These are phyloP conservation scores for Metarhizium robertsii DNA, from an alignment of 2,329 filamentous ascomycete species.

Conservation along the genomic window DNA sequence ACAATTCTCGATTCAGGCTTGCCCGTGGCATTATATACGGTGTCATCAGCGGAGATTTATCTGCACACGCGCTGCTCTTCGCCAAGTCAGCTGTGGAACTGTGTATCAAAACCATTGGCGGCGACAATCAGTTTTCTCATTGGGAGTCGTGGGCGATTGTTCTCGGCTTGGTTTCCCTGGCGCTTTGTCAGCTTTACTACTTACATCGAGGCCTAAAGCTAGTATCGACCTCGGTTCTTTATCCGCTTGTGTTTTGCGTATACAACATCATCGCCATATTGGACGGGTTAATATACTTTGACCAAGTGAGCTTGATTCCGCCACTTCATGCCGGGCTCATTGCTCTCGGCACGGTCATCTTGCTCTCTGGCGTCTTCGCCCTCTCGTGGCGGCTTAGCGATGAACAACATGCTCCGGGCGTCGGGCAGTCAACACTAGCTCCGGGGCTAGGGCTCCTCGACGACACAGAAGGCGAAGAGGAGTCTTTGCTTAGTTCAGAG, in stretches of 20 bases:
- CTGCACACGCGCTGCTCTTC: slow-evolving; percentile 84
- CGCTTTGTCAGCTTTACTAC: slow-evolving; percentile 88
- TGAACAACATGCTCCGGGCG: slow-evolving; percentile 53
- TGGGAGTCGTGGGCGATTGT: slow-evolving; percentile 95
- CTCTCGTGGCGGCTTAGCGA: slow-evolving; percentile 90
- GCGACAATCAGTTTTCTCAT: slow-evolving; percentile 84
- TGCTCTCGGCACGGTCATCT: slow-evolving; percentile 73
- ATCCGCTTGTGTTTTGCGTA: slow-evolving; percentile 95
- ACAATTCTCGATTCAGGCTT: slow-evolving; percentile 61
- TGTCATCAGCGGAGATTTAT: slow-evolving; percentile 82
- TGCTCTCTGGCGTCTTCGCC: slow-evolving; percentile 80
- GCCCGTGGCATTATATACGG: slow-evolving; percentile 81
- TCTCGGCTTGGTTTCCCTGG: slow-evolving; percentile 67
- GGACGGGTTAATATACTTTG: slow-evolving; percentile 94
- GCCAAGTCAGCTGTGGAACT: slow-evolving; percentile 96
- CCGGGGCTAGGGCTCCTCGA: slow-evolving; percentile 78
- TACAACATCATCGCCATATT: slow-evolving; percentile 99
- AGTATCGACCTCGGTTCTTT: slow-evolving; percentile 89
- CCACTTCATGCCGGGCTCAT: slow-evolving; percentile 72
- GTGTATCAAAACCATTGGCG: slow-evolving; percentile 75
- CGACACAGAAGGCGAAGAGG: slow-evolving; percentile 53
- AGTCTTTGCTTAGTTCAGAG: slow-evolving; percentile 41
- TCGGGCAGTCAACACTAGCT: slow-evolving; percentile 60
- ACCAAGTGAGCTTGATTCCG: slow-evolving; percentile 73
- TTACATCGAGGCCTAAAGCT: slow-evolving; percentile 89